Conservation (phyloP, 495 filamentous ascomycete genomes). For the Aspergillus wentii region DNA sequence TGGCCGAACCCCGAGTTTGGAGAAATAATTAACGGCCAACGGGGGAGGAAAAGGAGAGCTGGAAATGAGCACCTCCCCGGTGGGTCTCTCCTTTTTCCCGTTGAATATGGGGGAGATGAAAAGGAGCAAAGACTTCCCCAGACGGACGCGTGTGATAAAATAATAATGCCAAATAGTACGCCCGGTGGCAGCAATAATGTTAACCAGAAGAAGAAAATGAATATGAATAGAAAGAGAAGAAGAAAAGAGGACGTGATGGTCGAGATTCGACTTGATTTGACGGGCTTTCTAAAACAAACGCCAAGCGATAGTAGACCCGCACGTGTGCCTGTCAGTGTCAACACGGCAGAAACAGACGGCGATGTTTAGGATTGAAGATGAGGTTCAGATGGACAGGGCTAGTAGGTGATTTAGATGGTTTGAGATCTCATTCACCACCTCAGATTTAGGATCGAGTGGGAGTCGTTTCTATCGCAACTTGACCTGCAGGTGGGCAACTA, state of each 20-base stretch:
- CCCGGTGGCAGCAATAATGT: neutral
- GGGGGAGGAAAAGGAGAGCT: slow-evolving; percentile 10
- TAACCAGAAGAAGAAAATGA: no score
- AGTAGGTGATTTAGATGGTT: slow-evolving; percentile 1
- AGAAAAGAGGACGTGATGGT: neutral
- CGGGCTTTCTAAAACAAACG: no score
- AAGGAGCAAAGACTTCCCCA: no score
- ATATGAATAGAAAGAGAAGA: neutral
- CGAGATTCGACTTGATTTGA: no score
- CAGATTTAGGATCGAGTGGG: neutral
- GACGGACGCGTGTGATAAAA: no score
- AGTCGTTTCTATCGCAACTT: neutral
- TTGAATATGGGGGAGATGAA: no score
- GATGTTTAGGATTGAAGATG: neutral
- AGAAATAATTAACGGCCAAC: slow-evolving; percentile 6
- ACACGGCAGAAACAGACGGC: neutral
- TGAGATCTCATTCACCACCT: neutral
- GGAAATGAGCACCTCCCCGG: neutral
- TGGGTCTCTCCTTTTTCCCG: no score
- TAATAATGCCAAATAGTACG: neutral
- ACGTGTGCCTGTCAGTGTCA: neutral
- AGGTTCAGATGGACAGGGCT: neutral
- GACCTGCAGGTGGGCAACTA: neutral
- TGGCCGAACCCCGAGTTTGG: slow-evolving; percentile 6
- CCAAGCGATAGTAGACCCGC: slow-evolving; percentile 6